These are phyloP conservation scores for Trifolium dubium DNA, from an alignment of 306 rosid species.

Conservation along the genomic window DNA sequence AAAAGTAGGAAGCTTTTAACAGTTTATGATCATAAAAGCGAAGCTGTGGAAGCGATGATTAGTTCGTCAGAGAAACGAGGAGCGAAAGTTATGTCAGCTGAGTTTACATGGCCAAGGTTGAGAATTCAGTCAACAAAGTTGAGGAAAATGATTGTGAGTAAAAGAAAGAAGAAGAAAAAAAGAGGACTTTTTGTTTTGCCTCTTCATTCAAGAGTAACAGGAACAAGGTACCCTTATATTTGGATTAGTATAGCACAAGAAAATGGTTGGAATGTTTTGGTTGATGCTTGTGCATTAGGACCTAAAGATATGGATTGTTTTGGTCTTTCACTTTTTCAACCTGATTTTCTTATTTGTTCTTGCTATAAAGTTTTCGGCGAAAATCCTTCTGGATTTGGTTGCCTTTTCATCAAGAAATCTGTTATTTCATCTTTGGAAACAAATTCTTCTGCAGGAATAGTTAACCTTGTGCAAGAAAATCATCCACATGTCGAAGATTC, in stretches of 20 bases:
- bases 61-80: slow-evolving; percentile 73
- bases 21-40: slow-evolving; percentile 88
- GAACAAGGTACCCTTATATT: slow-evolving; percentile 83
- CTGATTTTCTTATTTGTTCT: slow-evolving; percentile 82
- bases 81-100: slow-evolving; percentile 67
- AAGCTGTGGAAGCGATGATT: slow-evolving; percentile 77
- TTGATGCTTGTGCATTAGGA: slow-evolving; percentile 90
- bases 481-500: not conserved
- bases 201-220: slow-evolving; percentile 82
- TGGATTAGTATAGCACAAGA: slow-evolving; percentile 94
- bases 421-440: slow-evolving; percentile 59
- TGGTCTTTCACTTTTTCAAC: slow-evolving; percentile 79
- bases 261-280: slow-evolving; percentile 82
- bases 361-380: slow-evolving; percentile 88
- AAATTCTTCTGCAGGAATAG: slow-evolving; percentile 67
- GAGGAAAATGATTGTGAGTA: slow-evolving; percentile 69
- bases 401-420: slow-evolving; percentile 82
- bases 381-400: slow-evolving; percentile 96
- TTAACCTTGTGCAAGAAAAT: slow-evolving; percentile 67
- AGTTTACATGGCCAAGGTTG: slow-evolving; percentile 93
- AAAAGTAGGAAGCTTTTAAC: slow-evolving; percentile 67
- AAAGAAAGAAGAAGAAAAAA: slow-evolving; percentile 62
- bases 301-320: slow-evolving; percentile 93
- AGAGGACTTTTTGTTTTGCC: slow-evolving; percentile 88
- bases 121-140: slow-evolving; percentile 71